Percentiles rank a stretch among this genome's conserved stretches.
phyloP scores from a whole-genome alignment of 1,284 basidiomycete species.

The Ganoderma leucocontextum region DNA sequence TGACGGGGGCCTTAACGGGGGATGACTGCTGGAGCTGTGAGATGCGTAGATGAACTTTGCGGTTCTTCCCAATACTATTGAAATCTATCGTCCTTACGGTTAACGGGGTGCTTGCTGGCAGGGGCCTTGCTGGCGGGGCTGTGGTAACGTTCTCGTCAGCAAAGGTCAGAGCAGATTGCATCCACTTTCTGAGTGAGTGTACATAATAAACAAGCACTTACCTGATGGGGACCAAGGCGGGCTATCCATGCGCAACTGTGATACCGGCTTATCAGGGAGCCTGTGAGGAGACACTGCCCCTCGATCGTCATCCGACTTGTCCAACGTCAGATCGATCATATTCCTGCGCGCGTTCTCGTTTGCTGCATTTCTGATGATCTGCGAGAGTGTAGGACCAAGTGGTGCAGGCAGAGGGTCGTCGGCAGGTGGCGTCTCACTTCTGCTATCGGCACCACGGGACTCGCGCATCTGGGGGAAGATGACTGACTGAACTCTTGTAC shows the following conservation, averaged over 20 bases:
- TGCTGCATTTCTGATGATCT: slow-evolving; percentile 26
- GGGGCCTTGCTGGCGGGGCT: not conserved
- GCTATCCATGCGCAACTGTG: not conserved
- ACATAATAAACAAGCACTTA: not conserved
- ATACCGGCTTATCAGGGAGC: not conserved
- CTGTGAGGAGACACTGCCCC: not conserved
- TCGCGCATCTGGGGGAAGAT: not conserved
- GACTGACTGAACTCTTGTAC: not conserved
- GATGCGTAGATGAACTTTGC: slow-evolving; percentile 10
- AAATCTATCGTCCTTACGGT: slow-evolving; percentile 20
- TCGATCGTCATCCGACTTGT: slow-evolving; percentile 22
- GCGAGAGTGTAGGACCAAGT: slow-evolving; percentile 18
- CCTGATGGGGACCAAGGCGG: not conserved
- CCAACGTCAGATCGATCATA: slow-evolving; percentile 31
- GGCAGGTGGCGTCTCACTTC: slow-evolving; percentile 8
- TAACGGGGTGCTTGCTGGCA: not conserved
- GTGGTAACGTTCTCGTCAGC: no score
- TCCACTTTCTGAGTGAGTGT: no score
- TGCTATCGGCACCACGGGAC: not conserved
- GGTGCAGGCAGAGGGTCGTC: slow-evolving; percentile 2
- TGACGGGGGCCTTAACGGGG: not conserved
- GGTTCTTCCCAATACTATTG: slow-evolving; percentile 17
- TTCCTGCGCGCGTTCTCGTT: slow-evolving; percentile 19
- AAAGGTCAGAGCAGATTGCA: not conserved
- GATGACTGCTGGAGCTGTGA: not conserved